phyloP scores from a whole-genome alignment of 192 early-diverging fungal species.

The Backusella mclennaniae region DNA sequence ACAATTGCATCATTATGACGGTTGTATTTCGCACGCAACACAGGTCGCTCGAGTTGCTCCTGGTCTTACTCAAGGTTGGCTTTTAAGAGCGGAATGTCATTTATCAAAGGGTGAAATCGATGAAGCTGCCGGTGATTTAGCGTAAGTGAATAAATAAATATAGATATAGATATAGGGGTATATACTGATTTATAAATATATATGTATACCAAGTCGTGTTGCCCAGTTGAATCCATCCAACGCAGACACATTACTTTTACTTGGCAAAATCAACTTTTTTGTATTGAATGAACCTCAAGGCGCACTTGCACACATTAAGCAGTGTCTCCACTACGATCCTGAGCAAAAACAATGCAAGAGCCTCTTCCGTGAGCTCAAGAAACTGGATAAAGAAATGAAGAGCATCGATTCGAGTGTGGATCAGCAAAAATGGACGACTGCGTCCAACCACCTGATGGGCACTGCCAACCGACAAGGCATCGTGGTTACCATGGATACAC shows the following conservation, averaged over 20 bases:
- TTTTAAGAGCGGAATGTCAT: slow-evolving; percentile 74
- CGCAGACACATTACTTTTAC: slow-evolving; percentile 54
- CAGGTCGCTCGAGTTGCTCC: slow-evolving; percentile 55
- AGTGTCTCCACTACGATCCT: slow-evolving; percentile 87
- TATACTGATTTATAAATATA: slow-evolving; percentile 1
- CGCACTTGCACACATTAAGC: slow-evolving; percentile 71
- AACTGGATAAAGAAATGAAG: slow-evolving; percentile 67
- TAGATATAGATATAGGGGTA: no score
- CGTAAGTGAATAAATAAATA: slow-evolving; percentile 29
- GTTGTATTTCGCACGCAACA: slow-evolving; percentile 50
- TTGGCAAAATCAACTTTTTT: slow-evolving; percentile 74
- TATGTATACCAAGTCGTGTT: slow-evolving; percentile 42
- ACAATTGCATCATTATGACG: slow-evolving; percentile 43
- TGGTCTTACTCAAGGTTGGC: slow-evolving; percentile 50
- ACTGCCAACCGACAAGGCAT: slow-evolving; percentile 27
- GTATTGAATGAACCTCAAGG: slow-evolving; percentile 67
- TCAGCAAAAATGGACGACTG: slow-evolving; percentile 57
- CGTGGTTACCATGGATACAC: slow-evolving; percentile 35
- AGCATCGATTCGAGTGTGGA: slow-evolving; percentile 55
- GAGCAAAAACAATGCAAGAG: slow-evolving; percentile 89
- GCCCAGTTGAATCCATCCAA: slow-evolving; percentile 72
- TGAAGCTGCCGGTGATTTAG: slow-evolving; percentile 81
- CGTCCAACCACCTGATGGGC: slow-evolving; percentile 58
- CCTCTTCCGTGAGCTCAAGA: slow-evolving; percentile 69
- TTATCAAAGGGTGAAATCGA: slow-evolving; percentile 71